A percentile compares a stretch with the other conserved stretches of the same genome.
Evolutionary conservation across 176 grass and related monocot genomes (phyloP).

Genomic region (Eragrostis curvula): DNA sequence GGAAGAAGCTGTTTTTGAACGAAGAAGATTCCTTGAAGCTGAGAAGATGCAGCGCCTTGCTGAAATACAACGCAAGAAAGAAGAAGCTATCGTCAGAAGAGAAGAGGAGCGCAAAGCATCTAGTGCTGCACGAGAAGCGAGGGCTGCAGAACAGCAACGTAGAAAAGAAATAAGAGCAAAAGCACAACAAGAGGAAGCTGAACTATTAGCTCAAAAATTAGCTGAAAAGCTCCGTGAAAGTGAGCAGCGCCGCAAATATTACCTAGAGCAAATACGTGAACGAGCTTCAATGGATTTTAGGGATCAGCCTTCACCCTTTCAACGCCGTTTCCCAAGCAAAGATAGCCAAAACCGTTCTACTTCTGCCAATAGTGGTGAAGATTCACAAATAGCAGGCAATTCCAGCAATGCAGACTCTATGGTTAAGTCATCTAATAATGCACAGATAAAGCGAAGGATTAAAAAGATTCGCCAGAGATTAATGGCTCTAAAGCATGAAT

Average conservation of each 20-base stretch:
- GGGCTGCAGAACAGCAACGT: constrained; percentile 81
- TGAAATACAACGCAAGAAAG: constrained; percentile 97
- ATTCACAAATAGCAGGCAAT: constrained; percentile 59
- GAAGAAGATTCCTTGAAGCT: constrained; percentile 94
- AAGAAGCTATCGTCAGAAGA: constrained; percentile 95
- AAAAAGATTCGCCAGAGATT: constrained; percentile 96
- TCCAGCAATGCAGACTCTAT: constrained; percentile 56
- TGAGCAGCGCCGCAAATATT: constrained; percentile 95
- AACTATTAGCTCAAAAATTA: constrained; percentile 92
- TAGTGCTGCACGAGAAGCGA: constrained; percentile 92
- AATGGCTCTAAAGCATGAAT: constrained; percentile 99
- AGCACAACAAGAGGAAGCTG: constrained; percentile 92
- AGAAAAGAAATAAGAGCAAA: constrained; percentile 98
- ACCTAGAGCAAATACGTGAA: constrained; percentile 99
- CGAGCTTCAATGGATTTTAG: constrained; percentile 99
- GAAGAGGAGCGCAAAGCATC: constrained; percentile 99
- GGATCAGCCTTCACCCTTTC: constrained; percentile 95
- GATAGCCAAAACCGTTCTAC: constrained; percentile 70
- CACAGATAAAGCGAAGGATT: constrained; percentile 80
- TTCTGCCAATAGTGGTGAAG: constrained; percentile 71
- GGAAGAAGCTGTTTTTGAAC: constrained; percentile 98
- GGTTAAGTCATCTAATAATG: constrained; percentile 63
- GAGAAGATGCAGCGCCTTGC: constrained; percentile 97
- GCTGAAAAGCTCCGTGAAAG: constrained; percentile 98
- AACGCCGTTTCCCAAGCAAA: constrained; percentile 89